A percentile compares a stretch with the other conserved stretches of the same genome.
Evolutionary conservation across 148 eudicot species (phyloP).

Genomic region (Vaccinium corymbosum): DNA sequence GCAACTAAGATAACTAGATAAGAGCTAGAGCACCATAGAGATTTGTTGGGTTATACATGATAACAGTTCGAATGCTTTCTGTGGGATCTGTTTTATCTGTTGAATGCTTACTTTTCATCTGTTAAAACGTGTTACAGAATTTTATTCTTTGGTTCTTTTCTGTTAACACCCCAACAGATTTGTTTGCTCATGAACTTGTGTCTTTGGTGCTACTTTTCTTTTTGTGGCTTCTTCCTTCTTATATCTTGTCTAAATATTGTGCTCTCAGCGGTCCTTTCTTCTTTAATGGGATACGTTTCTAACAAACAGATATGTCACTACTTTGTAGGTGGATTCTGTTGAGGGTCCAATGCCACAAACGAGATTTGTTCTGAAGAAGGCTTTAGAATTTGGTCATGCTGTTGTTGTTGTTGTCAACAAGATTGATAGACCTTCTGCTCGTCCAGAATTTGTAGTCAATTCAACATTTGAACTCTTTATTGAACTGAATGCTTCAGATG

Average conservation of each 20-base stretch:
- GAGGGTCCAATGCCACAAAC: conserved; percentile 99
- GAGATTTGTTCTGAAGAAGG: conserved; percentile 94
- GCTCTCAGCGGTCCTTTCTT: background rate
- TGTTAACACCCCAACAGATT: background rate
- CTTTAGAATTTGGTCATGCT: conserved; percentile 95
- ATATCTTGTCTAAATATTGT: background rate
- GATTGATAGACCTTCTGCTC: conserved; percentile 95
- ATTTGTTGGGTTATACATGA: background rate
- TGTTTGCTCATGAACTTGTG: background rate
- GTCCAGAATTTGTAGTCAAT: conserved; percentile 90
- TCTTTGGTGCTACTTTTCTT: background rate
- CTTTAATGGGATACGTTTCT: conserved; percentile 7
- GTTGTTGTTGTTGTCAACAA: conserved; percentile 97
- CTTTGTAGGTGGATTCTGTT: conserved; percentile 88
- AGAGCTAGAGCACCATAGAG: background rate
- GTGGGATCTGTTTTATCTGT: background rate
- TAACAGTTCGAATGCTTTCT: background rate
- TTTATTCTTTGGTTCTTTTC: background rate
- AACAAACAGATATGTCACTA: conserved; percentile 11
- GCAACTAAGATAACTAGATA: background rate
- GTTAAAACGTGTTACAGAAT: background rate
- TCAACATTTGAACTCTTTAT: conserved; percentile 96
- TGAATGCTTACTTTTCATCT: background rate
- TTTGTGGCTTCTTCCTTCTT: background rate
- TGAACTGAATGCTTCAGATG: conserved; percentile 91